phyloP scores from a whole-genome alignment of 306 rosid species.

The Casuarina glauca region DNA sequence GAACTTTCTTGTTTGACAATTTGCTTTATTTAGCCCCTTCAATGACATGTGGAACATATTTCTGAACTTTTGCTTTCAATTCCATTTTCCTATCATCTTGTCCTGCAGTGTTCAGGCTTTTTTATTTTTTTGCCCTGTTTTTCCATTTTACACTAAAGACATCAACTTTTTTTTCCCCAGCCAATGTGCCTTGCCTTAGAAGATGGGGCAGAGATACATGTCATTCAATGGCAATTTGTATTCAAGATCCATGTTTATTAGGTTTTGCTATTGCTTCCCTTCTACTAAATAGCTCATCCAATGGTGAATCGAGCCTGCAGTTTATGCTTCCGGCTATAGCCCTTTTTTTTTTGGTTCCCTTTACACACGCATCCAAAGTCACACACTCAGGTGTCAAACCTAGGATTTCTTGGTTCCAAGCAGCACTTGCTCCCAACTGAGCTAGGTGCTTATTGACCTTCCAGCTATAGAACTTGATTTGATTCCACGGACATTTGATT shows the following conservation, averaged over 20 bases:
- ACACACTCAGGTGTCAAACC: no score
- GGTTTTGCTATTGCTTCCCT: not conserved
- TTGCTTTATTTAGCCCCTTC: not conserved
- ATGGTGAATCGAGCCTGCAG: not conserved
- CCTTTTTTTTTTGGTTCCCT: no score
- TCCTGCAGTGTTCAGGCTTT: not conserved
- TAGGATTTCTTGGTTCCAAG: no score
- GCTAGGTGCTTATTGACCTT: no score
- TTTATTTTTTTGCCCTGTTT: not conserved
- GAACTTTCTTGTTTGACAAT: not conserved
- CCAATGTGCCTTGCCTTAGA: not conserved
- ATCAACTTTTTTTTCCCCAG: not conserved
- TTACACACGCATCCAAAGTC: no score
- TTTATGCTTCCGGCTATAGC: not conserved
- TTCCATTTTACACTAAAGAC: not conserved
- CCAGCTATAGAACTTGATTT: no score
- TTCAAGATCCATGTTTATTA: not conserved
- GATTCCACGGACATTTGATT: no score
- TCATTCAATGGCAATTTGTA: not conserved
- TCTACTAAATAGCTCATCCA: not conserved
- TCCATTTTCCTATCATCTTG: not conserved
- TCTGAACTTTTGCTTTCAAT: constrained; percentile 5
- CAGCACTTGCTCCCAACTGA: no score
- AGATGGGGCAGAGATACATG: not conserved
- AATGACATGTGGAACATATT: not conserved